phyloP scores from a whole-genome alignment of 306 rosid species.

The Casuarina cunninghamiana region DNA sequence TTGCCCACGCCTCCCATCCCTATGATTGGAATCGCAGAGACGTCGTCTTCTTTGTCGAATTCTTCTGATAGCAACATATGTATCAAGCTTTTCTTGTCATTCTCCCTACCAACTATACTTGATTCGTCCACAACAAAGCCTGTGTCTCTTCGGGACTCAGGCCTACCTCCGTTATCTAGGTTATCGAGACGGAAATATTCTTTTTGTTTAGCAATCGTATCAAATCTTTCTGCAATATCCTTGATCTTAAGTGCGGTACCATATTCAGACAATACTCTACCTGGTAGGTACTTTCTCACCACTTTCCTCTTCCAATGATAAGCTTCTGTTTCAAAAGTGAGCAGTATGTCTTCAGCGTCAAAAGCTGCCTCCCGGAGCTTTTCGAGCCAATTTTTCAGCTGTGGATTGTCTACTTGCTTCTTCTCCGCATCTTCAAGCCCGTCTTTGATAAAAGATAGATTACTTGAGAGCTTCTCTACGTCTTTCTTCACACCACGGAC shows the following conservation, averaged over 20 bases:
- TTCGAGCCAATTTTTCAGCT: background rate
- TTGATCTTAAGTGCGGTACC: background rate
- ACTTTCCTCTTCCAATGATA: background rate
- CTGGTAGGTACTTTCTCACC: background rate
- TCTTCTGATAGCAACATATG: background rate
- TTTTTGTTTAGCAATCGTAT: background rate
- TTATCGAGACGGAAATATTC: background rate
- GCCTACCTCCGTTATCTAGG: background rate
- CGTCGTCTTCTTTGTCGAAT: background rate
- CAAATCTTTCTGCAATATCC: background rate
- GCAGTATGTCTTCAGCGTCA: background rate
- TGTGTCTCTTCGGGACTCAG: background rate
- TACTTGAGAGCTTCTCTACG: background rate
- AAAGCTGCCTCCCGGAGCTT: background rate
- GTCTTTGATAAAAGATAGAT: background rate
- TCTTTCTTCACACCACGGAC: background rate
- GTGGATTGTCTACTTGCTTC: background rate
- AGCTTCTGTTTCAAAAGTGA: background rate
- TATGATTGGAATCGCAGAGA: background rate
- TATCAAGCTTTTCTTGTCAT: background rate
- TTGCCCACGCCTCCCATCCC: slow-evolving; percentile 37
- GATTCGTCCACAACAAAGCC: background rate
- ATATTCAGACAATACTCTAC: background rate
- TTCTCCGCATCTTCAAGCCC: background rate
- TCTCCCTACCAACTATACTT: background rate